A percentile compares a stretch with the other conserved stretches of the same genome.
Conservation (phyloP, 2,329 filamentous ascomycete genomes). For the Ilyonectria robusta region DNA sequence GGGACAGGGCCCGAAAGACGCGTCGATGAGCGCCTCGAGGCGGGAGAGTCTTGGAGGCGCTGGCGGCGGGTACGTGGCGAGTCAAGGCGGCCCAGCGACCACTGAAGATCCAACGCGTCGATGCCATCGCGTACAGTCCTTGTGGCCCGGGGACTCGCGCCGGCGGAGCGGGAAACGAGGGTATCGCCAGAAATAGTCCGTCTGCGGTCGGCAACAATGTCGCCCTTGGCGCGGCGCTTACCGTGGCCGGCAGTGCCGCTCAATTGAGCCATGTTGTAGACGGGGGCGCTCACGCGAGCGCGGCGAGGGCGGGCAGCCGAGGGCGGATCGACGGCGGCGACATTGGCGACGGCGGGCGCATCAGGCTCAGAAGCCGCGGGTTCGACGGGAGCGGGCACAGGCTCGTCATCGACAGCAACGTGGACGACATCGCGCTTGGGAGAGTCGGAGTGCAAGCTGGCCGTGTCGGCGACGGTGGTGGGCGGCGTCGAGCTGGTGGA, state of each 20-base stretch:
- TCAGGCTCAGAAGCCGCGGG: slow-evolving; percentile 23
- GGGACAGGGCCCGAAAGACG: slow-evolving; percentile 55
- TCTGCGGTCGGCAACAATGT: slow-evolving; percentile 61
- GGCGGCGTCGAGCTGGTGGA: slow-evolving; percentile 75
- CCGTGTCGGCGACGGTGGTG: slow-evolving; percentile 75
- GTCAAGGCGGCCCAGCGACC: slow-evolving; percentile 57
- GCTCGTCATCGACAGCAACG: slow-evolving; percentile 43
- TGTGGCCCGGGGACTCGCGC: slow-evolving; percentile 32
- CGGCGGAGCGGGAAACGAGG: slow-evolving; percentile 43
- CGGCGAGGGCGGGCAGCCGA: slow-evolving; percentile 64
- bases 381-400: slow-evolving; percentile 33
- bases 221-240: slow-evolving; percentile 67
- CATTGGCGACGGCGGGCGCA: slow-evolving; percentile 30
- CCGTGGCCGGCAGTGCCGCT: slow-evolving; percentile 74
- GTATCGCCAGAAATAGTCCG: slow-evolving; percentile 62
- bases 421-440: slow-evolving; percentile 57
- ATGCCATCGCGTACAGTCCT: slow-evolving; percentile 55
- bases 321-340: slow-evolving; percentile 48
- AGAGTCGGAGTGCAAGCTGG: slow-evolving; percentile 67
- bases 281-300: slow-evolving; percentile 67
- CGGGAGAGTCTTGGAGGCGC: slow-evolving; percentile 48
- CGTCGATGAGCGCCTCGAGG: slow-evolving; percentile 58
- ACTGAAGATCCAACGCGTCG: slow-evolving; percentile 63
- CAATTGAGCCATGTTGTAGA: slow-evolving; percentile 77
- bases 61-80: slow-evolving; percentile 53